Conservation (phyloP, 106 monocot species). For the Dactylorhiza incarnata region DNA sequence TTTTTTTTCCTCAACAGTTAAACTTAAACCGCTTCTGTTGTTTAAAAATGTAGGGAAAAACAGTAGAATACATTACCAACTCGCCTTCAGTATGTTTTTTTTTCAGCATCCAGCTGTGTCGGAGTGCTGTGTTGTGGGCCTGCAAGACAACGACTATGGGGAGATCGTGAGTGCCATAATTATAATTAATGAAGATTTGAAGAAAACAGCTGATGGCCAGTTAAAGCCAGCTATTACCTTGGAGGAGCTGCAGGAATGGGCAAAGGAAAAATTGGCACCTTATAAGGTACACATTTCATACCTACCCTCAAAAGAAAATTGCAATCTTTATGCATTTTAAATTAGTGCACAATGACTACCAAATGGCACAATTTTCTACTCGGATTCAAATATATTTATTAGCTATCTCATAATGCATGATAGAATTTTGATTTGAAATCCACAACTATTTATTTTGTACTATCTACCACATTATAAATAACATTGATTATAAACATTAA, state of each 20-base stretch:
- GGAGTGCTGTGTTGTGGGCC: slow-evolving; percentile 81
- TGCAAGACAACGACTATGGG: slow-evolving; percentile 81
- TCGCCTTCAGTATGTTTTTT: background rate
- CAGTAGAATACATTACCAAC: too few species aligned
- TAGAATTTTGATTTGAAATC: too few species aligned
- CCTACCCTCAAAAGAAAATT: too few species aligned
- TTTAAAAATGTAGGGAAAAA: too few species aligned
- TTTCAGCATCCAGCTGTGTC: slow-evolving; percentile 67
- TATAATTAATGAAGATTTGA: slow-evolving; percentile 43
- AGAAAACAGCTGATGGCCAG: slow-evolving; percentile 29
- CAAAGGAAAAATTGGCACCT: slow-evolving; percentile 80
- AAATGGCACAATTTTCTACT: too few species aligned
- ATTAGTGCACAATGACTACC: background rate
- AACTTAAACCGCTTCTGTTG: too few species aligned
- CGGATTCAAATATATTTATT: too few species aligned
- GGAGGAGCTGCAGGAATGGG: slow-evolving; percentile 72
- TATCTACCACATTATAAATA: too few species aligned
- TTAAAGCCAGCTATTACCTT: slow-evolving; percentile 44
- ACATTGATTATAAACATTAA: too few species aligned
- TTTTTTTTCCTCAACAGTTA: too few species aligned
- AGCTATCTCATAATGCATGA: too few species aligned
- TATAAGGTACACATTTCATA: slow-evolving; percentile 65
- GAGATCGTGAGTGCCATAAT: slow-evolving; percentile 79
- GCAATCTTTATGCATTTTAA: background rate
- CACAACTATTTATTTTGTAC: too few species aligned